Evolutionary conservation across 2,329 filamentous ascomycete species (phyloP).

Genomic region (Sporothrix protearum): DNA sequence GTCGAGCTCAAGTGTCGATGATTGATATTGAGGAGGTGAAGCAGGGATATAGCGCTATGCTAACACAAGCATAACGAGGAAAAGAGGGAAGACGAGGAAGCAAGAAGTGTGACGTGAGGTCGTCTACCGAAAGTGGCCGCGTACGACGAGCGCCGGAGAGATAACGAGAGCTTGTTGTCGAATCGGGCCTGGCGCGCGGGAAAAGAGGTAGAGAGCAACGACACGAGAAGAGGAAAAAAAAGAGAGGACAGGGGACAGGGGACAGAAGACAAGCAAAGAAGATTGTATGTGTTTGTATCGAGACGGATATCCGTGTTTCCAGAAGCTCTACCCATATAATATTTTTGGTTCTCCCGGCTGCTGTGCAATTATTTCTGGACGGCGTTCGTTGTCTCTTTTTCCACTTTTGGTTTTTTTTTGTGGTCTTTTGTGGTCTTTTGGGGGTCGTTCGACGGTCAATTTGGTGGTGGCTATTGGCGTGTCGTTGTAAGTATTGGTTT

Average conservation of each 20-base stretch:
- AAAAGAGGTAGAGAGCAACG: not conserved
- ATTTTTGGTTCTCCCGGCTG: not conserved
- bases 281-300: not conserved
- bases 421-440: not conserved
- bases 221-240: not conserved
- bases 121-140: not conserved
- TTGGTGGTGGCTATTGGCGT: not conserved
- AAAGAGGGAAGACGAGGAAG: not conserved
- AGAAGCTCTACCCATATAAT: not conserved
- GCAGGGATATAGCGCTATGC: not conserved
- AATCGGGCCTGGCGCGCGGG: not conserved
- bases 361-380: constrained; percentile 5
- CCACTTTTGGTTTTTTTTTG: not conserved
- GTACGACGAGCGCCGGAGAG: not conserved
- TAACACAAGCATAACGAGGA: not conserved
- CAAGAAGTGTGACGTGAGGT: not conserved
- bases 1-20: not conserved
- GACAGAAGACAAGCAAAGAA: not conserved
- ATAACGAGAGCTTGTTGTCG: not conserved
- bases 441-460: not conserved
- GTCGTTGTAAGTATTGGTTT: not conserved
- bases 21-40: not conserved
- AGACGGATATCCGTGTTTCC: constrained; percentile 13
- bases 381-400: not conserved
- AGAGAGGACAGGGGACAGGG: not conserved